Evolutionary conservation across 257 asterid species (phyloP).

Genomic region (Echites panduratus): DNA sequence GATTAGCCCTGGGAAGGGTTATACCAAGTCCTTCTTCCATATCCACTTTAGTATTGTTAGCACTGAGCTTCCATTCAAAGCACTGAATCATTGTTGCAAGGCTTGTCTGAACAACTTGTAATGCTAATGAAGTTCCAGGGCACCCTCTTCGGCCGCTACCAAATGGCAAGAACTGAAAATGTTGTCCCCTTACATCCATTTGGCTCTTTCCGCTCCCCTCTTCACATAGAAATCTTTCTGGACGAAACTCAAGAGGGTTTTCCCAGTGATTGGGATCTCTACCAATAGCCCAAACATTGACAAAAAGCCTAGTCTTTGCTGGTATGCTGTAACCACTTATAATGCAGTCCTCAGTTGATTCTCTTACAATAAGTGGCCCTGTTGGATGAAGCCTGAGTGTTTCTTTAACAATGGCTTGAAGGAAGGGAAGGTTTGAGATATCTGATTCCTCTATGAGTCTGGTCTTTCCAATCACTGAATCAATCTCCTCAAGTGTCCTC

Average conservation of each 20-base stretch:
- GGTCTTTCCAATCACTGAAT: conserved; percentile 30
- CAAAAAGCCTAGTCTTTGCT: conserved; percentile 46
- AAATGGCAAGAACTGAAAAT: conserved; percentile 59
- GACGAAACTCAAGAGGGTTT: conserved; percentile 52
- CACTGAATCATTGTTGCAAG: conserved; percentile 68
- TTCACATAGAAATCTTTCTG: conserved; percentile 47
- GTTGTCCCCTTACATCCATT: conserved; percentile 74
- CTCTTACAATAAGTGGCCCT: conserved; percentile 51
- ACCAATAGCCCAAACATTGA: conserved; percentile 65
- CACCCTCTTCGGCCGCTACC: conserved; percentile 74
- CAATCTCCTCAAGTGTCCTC: conserved; percentile 53
- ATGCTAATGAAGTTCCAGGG: conserved; percentile 66
- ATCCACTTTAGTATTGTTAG: conserved; percentile 21
- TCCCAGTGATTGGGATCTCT: conserved; percentile 65
- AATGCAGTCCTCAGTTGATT: conserved; percentile 47
- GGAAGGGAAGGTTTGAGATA: conserved; percentile 49
- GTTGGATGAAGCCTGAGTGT: conserved; percentile 77
- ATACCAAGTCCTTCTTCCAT: conserved; percentile 62
- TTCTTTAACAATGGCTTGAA: conserved; percentile 67
- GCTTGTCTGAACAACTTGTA: conserved; percentile 56
- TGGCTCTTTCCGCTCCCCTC: conserved; percentile 26
- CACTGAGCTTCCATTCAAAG: conserved; percentile 50
- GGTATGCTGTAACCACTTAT: conserved; percentile 44
- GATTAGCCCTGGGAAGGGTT: conserved; percentile 56
- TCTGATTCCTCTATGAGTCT: conserved; percentile 58